Evolutionary conservation across 169 alveolate species (phyloP), one percentile per base, ranked within the genome.

Genomic region (Theileria orientalis): DNA sequence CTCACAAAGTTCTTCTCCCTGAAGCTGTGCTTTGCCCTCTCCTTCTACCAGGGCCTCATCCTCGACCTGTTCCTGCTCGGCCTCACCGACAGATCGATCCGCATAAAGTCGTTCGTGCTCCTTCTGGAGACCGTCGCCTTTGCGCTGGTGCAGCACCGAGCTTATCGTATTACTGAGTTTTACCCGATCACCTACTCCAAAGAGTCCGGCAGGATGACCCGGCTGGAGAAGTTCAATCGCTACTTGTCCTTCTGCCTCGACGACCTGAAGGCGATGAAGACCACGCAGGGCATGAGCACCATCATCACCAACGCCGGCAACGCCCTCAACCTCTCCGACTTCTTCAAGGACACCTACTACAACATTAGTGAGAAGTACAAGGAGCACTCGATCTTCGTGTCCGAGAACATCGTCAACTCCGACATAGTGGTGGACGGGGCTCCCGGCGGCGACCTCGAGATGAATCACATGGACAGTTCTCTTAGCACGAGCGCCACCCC

Each of bases 281-380:
- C 80, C 30, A 16, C 62, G 0, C 76, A 74, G 27, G 83, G 82
- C 11, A 27, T 32, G 75, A 74, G 61, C 16, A 73, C 64, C 29
- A 74, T 82, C 0, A 6, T 72, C 0, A 23, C 37, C 44, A 82
- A 61, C 40, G 84, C 85, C 19, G 21, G 52, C 33, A 59, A 40
- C 57, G 84, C 89, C 23, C 75, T 82, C 42, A 63, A 82, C 82
- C 61, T 82, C 71, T 44, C 72, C 2, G 89, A 82, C 76, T 63
- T 82, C 35, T 54, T 74, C 60, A 61, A 46, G 40, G 89, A 82
- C 46, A 59, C 69, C 1, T 82, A 73, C 62, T 69, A 82, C 79
- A 82, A 64, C 70, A 59, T 46, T 61, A 74, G 85, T 51, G 85
- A 74, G 13, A 72, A 74, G 71, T 82, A 82, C 42, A 66, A 71